Evolutionary conservation across 768 basidiomycete genomes (phyloP), one percentile per base, ranked within the genome.

Genomic region (Thelephora aurantiotincta): DNA sequence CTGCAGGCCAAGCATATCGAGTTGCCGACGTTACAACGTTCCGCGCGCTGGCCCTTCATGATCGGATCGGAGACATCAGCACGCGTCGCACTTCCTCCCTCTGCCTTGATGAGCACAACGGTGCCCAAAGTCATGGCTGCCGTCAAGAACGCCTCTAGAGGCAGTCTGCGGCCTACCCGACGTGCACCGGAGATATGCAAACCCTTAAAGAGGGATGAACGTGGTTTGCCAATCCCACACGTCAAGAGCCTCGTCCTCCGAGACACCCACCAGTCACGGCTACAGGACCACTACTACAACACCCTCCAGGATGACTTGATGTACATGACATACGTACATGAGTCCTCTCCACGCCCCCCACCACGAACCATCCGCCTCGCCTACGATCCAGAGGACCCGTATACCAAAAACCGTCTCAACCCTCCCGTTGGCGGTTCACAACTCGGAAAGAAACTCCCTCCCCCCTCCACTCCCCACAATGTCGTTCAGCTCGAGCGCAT

Each of bases 321-420:
- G 75, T 99, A 99, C 73, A 82, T 97, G 74, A 84, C 83, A 46
- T 96, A 97, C 69, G 68, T 74, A 44, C 94, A 97, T 64, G 72
- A 80, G 55, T 64, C 69, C 37, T 68, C 62, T n/a, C 64, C 72
- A 5, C 73, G 70, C 42, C 72, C 74, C 11, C 65, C 71, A 11
- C 70, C 70, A 7, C 74, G 78, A 50, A 63, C 70, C 45, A 78
- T 80, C 50, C 77, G 79, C 45, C 75, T 79, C 51, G 75, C 68
- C 14, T 86, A 76, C 66, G 81, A 91, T 68, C 80, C 82, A 4
- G 57, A 71, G 30, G 75, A 91, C 59, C 90, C 92, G 0, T 96
- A 92, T 69, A 71, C 81, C 33, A 80, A 81, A 65, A 75, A 84
- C 64, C 74, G 92, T 18, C 62, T 74, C 57, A 83, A 88, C 59